Evolutionary conservation across 2,329 filamentous ascomycete species (phyloP), one percentile per base, ranked within the genome.

Genomic region (Chlorencoelia australis): DNA sequence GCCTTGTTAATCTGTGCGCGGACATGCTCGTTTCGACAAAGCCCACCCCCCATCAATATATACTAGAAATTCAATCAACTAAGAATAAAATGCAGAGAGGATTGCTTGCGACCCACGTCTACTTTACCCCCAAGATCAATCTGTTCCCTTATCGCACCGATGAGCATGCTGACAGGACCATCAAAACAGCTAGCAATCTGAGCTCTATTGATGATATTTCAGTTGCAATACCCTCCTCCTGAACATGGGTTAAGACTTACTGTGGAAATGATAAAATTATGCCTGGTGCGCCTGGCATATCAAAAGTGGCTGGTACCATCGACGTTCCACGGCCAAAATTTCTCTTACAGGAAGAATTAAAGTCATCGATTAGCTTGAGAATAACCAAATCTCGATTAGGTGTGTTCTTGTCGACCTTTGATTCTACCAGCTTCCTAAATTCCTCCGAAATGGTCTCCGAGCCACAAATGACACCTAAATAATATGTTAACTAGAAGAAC

Each of bases 361-460:
- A 35, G 7, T 13, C 11, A 8, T 20, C 10, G 10, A 27, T 4
- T 6, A 19, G 9, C 13, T 28, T 14, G 13, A 14, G 16, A 13
- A 20, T 29, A 4, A 14, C 14, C 33, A 22, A 35, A 11, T 17
- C 14, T 18, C 22, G 24, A 3, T 35, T 26, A 27, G 33, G n/a
- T 9, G 17, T 28, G 17, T 28, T n/a, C 16, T 13, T 8, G 15
- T 20, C 15, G n/a, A 29, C 13, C 14, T 27, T 28, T 5, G 5
- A 7, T 15, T 28, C 15, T 7, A 20, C 16, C n/a, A 35, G 20
- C 13, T 18, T 13, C 14, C 11, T 14, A 17, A 35, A 28, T 2
- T 28, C n/a, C 7, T 35, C 22, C 8, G 33, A 35, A 20, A 35
- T 35, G 5, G 33, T 35, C 18, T 35, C 33, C 15, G 33, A 22